phyloP scores from a whole-genome alignment of 495 filamentous ascomycete genomes.

The Hyaloscypha bicolor region DNA sequence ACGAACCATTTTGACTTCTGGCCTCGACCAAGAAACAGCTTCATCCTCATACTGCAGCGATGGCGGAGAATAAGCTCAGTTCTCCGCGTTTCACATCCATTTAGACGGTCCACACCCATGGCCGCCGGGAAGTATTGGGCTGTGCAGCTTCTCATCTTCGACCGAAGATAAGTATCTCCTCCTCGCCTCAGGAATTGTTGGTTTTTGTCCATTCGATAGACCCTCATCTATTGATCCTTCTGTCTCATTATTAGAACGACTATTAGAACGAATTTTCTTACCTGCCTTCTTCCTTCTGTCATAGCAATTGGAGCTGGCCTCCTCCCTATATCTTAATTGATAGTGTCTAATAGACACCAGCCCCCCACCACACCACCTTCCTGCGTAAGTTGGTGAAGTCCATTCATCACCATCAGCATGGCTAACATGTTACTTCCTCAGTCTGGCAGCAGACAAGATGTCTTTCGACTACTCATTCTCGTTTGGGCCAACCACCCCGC shows the following conservation, averaged over 20 bases:
- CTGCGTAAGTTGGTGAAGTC: slow-evolving; percentile 26
- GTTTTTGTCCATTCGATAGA: slow-evolving; percentile 32
- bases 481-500: slow-evolving; percentile 51
- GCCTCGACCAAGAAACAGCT: slow-evolving; percentile 36
- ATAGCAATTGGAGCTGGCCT: slow-evolving; percentile 44
- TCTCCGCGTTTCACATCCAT: slow-evolving; percentile 50
- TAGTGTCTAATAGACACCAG: slow-evolving; percentile 33
- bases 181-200: slow-evolving; percentile 28
- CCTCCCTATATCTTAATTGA: slow-evolving; percentile 33
- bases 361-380: slow-evolving; percentile 14
- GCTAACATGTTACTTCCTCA: slow-evolving; percentile 20
- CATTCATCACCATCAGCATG: slow-evolving; percentile 9
- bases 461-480: slow-evolving; percentile 59
- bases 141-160: slow-evolving; percentile 35
- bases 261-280: slow-evolving; percentile 39
- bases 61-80: slow-evolving; percentile 27
- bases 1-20: slow-evolving; percentile 32
- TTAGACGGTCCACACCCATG: slow-evolving; percentile 33
- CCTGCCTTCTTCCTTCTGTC: slow-evolving; percentile 25
- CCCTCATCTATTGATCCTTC: slow-evolving; percentile 20
- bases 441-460: slow-evolving; percentile 45
- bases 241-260: slow-evolving; percentile 32
- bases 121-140: slow-evolving; percentile 36
- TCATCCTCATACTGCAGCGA: slow-evolving; percentile 20
- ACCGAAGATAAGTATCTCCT: slow-evolving; percentile 34